phyloP scores from a whole-genome alignment of 106 monocot species.

The Ottelia alismoides region DNA sequence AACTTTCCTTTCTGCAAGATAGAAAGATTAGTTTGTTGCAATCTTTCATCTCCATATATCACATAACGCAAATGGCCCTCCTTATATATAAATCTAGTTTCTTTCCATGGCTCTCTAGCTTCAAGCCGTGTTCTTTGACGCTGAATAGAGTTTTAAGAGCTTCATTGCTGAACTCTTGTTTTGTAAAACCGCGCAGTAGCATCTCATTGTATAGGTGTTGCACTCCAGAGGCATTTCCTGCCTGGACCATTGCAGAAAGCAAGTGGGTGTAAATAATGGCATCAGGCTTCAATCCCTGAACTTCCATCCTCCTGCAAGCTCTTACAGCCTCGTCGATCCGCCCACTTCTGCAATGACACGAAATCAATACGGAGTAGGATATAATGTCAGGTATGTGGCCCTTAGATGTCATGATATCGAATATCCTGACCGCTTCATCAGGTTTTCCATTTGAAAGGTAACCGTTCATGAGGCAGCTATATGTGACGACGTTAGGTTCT shows the following conservation, averaged over 20 bases:
- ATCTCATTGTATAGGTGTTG: conserved; percentile 3
- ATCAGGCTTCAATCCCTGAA: background rate
- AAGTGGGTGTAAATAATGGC: background rate
- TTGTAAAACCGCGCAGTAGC: background rate
- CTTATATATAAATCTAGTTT: no score
- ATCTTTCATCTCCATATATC: no score
- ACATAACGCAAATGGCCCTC: no score
- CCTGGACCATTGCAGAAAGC: background rate
- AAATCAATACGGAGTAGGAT: conserved; percentile 10
- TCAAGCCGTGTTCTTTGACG: no score
- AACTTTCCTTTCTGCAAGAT: no score
- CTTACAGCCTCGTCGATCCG: conserved; percentile 2
- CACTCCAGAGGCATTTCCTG: background rate
- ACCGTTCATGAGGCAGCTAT: conserved; percentile 8
- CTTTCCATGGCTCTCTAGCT: no score
- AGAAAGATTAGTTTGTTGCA: no score
- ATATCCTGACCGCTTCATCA: conserved; percentile 2
- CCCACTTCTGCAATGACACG: conserved; percentile 6
- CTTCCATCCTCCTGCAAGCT: background rate
- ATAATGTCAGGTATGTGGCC: conserved; percentile 3
- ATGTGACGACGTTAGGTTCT: background rate
- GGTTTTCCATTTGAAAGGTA: conserved; percentile 2
- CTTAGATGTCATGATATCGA: conserved; percentile 5
- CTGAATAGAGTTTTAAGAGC: no score
- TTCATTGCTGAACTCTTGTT: no score